A percentile compares a stretch with the other conserved stretches of the same genome.
Conservation (phyloP, 495 filamentous ascomycete species). For the Talaromyces thailandensis region DNA sequence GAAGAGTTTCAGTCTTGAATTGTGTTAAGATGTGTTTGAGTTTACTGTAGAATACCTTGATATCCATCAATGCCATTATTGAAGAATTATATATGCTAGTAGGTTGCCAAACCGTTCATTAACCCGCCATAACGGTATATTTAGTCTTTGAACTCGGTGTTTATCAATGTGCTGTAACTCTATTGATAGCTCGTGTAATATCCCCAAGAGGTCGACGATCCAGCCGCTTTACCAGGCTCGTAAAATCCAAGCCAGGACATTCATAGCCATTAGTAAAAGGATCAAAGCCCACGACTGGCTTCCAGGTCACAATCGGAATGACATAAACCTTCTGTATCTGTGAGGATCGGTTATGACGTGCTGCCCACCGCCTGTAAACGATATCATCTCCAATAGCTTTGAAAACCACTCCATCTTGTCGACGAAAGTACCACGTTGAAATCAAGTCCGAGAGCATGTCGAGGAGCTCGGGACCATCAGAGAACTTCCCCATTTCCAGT, state of each 20-base stretch:
- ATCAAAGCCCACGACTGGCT: background rate
- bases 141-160: background rate
- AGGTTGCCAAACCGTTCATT: background rate
- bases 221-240: background rate
- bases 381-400: conserved; percentile 2
- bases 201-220: background rate
- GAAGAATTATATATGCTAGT: background rate
- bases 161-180: background rate
- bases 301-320: background rate
- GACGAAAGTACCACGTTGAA: conserved; percentile 17
- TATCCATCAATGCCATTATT: background rate
- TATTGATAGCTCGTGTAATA: background rate
- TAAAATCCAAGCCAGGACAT: background rate
- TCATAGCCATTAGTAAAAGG: background rate
- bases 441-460: conserved; percentile 12
- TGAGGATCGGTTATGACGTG: background rate
- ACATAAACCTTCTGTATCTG: background rate
- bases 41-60: background rate
- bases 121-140: background rate
- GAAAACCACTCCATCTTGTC: conserved; percentile 11
- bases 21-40: background rate
- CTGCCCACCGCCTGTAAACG: background rate
- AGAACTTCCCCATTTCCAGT: background rate
- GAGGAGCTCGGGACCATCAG: conserved; percentile 1
- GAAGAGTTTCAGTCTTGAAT: conserved; percentile 13